Conservation (phyloP, 2,329 filamentous ascomycete species). For the Gaeumannomyces sp. region DNA sequence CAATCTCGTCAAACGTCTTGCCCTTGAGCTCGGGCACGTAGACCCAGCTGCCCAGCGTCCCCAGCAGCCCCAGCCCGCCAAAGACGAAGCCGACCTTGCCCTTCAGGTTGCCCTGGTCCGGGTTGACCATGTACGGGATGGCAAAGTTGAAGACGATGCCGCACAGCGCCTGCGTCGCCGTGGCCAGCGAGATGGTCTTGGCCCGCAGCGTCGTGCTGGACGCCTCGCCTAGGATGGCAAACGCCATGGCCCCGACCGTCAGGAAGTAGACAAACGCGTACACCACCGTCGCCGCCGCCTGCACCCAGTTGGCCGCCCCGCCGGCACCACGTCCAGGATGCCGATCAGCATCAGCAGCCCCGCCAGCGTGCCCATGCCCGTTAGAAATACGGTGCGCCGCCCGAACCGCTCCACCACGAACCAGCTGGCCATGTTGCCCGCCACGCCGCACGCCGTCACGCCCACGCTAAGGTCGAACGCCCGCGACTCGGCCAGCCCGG, state of each 20-base stretch:
- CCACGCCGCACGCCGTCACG: slow-evolving; percentile 42
- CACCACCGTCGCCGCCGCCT: slow-evolving; percentile 29
- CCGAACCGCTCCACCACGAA: slow-evolving; percentile 38
- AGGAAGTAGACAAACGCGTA: slow-evolving; percentile 33
- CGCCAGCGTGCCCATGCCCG: slow-evolving; percentile 25
- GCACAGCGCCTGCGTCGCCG: slow-evolving; percentile 30
- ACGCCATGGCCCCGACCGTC: slow-evolving; percentile 34
- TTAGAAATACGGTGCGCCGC: slow-evolving; percentile 26
- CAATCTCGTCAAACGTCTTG: slow-evolving; percentile 11
- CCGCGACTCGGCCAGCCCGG: slow-evolving; percentile 41
- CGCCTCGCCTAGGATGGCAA: slow-evolving; percentile 33
- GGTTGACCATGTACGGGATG: slow-evolving; percentile 34
- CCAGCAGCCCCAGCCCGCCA: slow-evolving; percentile 10
- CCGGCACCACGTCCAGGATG: slow-evolving; percentile 31
- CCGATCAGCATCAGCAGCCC: slow-evolving; percentile 30
- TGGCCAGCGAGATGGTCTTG: slow-evolving; percentile 33
- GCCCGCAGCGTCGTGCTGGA: slow-evolving; percentile 29
- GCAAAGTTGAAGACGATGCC: slow-evolving; percentile 33
- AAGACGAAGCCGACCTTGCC: slow-evolving; percentile 22
- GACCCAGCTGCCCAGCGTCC: slow-evolving; percentile 1
- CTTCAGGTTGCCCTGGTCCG: slow-evolving; percentile 25
- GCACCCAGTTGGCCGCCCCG: slow-evolving; percentile 25
- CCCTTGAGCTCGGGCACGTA: slow-evolving; percentile 10
- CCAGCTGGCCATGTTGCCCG: slow-evolving; percentile 50
- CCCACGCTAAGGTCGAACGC: slow-evolving; percentile 52